A percentile compares a stretch with the other conserved stretches of the same genome.
Evolutionary conservation across 148 eudicot genomes (phyloP).

Genomic region (Oxyria digyna): DNA sequence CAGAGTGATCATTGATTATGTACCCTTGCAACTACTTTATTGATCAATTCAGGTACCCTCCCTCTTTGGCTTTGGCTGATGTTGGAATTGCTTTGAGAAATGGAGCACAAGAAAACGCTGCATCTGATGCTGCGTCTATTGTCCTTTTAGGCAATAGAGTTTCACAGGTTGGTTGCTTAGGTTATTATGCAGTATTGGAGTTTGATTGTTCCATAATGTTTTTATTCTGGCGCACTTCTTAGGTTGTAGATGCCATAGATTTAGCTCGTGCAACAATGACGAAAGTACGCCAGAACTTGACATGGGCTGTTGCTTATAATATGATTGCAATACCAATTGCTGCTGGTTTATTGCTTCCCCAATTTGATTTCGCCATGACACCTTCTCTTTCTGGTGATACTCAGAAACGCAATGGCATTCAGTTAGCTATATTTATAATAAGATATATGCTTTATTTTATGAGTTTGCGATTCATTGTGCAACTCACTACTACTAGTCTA

Average conservation of each 20-base stretch:
- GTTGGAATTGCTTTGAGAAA: conserved; percentile 89
- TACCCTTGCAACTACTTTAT: too few species aligned
- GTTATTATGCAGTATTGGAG: not conserved
- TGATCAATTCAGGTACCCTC: conserved; percentile 95
- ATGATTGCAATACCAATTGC: conserved; percentile 75
- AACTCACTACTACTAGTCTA: conserved; percentile 78
- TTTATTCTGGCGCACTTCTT: conserved; percentile 15
- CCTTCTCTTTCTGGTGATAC: conserved; percentile 87
- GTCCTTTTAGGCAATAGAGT: conserved; percentile 86
- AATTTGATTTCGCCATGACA: conserved; percentile 93
- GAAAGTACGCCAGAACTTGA: conserved; percentile 82
- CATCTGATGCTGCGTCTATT: conserved; percentile 90
- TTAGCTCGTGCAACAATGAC: conserved; percentile 78
- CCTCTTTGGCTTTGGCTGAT: conserved; percentile 89
- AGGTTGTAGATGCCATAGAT: conserved; percentile 84
- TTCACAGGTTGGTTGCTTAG: conserved; percentile 48
- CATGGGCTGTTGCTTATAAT: conserved; percentile 91
- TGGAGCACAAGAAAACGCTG: conserved; percentile 84
- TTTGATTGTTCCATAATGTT: not conserved
- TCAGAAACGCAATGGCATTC: not conserved
- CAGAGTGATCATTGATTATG: too few species aligned
- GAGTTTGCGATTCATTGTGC: conserved; percentile 2
- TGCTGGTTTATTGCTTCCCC: conserved; percentile 83
- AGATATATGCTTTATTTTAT: not conserved
- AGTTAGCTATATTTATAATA: too few species aligned